phyloP scores from a whole-genome alignment of 495 filamentous ascomycete genomes.

The Talaromyces proteolyticus region DNA sequence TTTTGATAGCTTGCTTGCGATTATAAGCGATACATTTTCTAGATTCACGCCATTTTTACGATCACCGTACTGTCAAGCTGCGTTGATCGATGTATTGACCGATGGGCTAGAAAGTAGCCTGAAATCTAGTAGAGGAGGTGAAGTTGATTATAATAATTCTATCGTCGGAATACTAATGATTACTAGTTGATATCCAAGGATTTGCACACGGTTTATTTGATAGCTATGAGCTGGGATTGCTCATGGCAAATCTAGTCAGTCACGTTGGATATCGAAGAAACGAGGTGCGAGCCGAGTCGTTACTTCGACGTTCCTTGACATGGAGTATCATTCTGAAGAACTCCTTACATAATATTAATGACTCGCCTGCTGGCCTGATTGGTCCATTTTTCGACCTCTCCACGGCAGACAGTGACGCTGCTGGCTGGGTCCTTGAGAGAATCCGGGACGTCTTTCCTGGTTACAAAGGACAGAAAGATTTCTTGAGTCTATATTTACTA shows the following conservation, averaged over 20 bases:
- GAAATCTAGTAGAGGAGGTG: constrained; percentile 24
- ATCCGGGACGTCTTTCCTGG: constrained; percentile 19
- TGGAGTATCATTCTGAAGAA: constrained; percentile 27
- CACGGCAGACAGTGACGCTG: constrained; percentile 29
- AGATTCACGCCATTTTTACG: constrained; percentile 20
- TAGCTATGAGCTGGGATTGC: background rate
- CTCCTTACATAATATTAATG: background rate
- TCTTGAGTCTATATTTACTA: constrained; percentile 23
- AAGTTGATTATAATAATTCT: no score
- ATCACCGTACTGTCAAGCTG: constrained; percentile 35
- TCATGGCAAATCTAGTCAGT: constrained; percentile 2
- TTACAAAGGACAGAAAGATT: constrained; percentile 15
- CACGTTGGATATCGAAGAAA: constrained; percentile 10
- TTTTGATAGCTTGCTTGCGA: constrained; percentile 18
- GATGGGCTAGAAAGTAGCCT: constrained; percentile 30
- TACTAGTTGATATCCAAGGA: background rate
- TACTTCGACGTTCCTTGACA: constrained; percentile 31
- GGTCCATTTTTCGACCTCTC: constrained; percentile 21
- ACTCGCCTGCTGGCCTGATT: constrained; percentile 8
- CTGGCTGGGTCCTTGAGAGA: constrained; percentile 31
- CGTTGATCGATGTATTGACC: constrained; percentile 35
- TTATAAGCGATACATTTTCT: constrained; percentile 20
- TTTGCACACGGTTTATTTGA: constrained; percentile 1
- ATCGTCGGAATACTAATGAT: no score
- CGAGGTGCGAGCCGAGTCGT: constrained; percentile 29